Evolutionary conservation across 805 yeast genomes (phyloP).

Genomic region (Teunomyces aglyptinius): DNA sequence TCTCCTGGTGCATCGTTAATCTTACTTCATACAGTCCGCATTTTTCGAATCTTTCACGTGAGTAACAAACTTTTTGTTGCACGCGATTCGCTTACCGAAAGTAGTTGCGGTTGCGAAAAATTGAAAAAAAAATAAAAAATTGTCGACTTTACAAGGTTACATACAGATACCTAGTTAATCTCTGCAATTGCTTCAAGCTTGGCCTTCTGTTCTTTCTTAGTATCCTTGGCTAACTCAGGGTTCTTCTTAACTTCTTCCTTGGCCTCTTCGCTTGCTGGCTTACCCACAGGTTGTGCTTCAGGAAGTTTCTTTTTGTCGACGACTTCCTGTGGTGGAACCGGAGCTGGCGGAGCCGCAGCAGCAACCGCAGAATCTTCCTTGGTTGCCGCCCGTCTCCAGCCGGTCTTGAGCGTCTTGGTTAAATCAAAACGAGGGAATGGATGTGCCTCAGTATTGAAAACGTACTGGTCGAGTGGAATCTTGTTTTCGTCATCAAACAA

Average conservation of each 20-base stretch:
- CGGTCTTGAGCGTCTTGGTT: slow-evolving; percentile 53
- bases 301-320: slow-evolving; percentile 35
- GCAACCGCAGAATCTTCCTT: not conserved
- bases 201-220: slow-evolving; percentile 25
- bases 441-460: slow-evolving; percentile 92
- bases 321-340: slow-evolving; percentile 7
- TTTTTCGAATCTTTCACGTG: no score
- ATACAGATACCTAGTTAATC: not conserved
- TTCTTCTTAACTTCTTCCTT: slow-evolving; percentile 34
- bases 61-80: no score
- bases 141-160: no score
- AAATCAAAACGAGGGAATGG: slow-evolving; percentile 75
- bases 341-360: not conserved
- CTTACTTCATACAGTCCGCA: no score
- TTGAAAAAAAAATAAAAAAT: no score
- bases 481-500: slow-evolving; percentile 67
- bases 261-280: slow-evolving; percentile 34
- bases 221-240: slow-evolving; percentile 28
- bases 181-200: slow-evolving; percentile 19
- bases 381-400: slow-evolving; percentile 47
- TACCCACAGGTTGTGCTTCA: slow-evolving; percentile 41
- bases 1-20: no score
- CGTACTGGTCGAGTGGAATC: slow-evolving; percentile 64
- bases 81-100: no score
- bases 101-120: no score